Percentiles rank a stretch among this genome's conserved stretches.
Evolutionary conservation across 83 land plant genomes (phyloP).

Genomic region (Picea engelmannii): DNA sequence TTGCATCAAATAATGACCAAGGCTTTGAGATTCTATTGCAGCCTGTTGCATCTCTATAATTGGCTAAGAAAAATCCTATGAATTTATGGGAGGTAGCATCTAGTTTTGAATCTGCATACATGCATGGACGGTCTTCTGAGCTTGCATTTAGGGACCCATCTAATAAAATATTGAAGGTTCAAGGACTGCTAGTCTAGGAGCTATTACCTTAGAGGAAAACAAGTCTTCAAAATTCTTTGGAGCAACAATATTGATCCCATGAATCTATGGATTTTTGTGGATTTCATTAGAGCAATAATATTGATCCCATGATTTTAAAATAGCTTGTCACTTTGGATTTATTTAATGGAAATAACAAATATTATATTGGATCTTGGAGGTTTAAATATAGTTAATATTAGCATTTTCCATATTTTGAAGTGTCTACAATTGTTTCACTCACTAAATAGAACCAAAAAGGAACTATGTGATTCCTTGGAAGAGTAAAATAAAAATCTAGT

Average conservation of each 20-base stretch:
- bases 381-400: too few relatives aligned
- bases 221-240: slow-evolving; percentile 70
- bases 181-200: slow-evolving; percentile 40
- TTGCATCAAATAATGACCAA: slow-evolving; percentile 39
- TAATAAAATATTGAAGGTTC: slow-evolving; percentile 34
- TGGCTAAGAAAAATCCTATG: slow-evolving; percentile 38
- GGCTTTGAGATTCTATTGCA: slow-evolving; percentile 20
- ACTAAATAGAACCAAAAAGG: too few relatives aligned
- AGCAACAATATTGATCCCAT: too few relatives aligned
- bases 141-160: slow-evolving; percentile 18
- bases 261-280: too few relatives aligned
- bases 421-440: too few relatives aligned
- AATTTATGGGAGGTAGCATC: slow-evolving; percentile 57
- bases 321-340: too few relatives aligned
- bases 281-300: slow-evolving; percentile 36
- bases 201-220: slow-evolving; percentile 52
- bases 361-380: too few relatives aligned
- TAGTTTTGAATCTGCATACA: slow-evolving; percentile 44
- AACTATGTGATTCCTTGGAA: too few relatives aligned
- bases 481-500: too few relatives aligned
- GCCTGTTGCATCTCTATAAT: slow-evolving; percentile 11
- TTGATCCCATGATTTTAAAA: slow-evolving; percentile 18
- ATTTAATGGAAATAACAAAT: too few relatives aligned
- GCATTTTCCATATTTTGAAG: too few relatives aligned
- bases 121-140: not conserved